phyloP scores from a whole-genome alignment of 2,329 filamentous ascomycete species.

The Exserohilum turcica region DNA sequence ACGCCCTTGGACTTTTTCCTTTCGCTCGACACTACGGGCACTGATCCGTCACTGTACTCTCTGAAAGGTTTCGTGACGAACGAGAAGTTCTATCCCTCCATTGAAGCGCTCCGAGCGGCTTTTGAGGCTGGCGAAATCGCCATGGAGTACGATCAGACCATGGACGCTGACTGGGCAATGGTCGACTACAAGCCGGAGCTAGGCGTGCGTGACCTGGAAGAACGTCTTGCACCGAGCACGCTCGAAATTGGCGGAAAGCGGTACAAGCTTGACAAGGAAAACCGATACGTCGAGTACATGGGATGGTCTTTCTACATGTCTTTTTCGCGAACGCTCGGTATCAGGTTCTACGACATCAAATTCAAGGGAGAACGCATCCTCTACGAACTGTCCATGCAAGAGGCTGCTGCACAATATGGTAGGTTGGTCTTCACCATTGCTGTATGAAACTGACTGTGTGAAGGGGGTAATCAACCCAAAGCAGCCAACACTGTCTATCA shows the following conservation, averaged over 20 bases:
- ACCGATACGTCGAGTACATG: slow-evolving; percentile 57
- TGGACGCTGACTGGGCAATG: slow-evolving; percentile 54
- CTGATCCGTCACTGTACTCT: slow-evolving; percentile 51
- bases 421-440: neutral
- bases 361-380: slow-evolving; percentile 61
- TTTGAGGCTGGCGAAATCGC: slow-evolving; percentile 48
- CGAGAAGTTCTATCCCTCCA: slow-evolving; percentile 58
- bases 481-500: slow-evolving; percentile 37
- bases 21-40: slow-evolving; percentile 52
- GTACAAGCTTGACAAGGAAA: slow-evolving; percentile 49
- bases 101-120: slow-evolving; percentile 54
- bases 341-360: slow-evolving; percentile 59
- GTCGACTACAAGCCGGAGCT: slow-evolving; percentile 48
- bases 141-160: slow-evolving; percentile 54
- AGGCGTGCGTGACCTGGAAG: slow-evolving; percentile 40
- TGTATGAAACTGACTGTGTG: neutral
- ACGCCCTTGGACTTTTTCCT: slow-evolving; percentile 55
- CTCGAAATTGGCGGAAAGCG: slow-evolving; percentile 50
- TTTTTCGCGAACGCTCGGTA: slow-evolving; percentile 55
- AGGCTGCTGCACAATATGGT: slow-evolving; percentile 61
- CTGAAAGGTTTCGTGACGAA: slow-evolving; percentile 56
- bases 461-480: slow-evolving; percentile 7
- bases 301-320: slow-evolving; percentile 59
- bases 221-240: slow-evolving; percentile 51
- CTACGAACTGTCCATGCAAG: slow-evolving; percentile 62